These are phyloP conservation scores for Lecanicillium sp. DNA, from an alignment of 2,329 filamentous ascomycete species.

Conservation along the genomic window DNA sequence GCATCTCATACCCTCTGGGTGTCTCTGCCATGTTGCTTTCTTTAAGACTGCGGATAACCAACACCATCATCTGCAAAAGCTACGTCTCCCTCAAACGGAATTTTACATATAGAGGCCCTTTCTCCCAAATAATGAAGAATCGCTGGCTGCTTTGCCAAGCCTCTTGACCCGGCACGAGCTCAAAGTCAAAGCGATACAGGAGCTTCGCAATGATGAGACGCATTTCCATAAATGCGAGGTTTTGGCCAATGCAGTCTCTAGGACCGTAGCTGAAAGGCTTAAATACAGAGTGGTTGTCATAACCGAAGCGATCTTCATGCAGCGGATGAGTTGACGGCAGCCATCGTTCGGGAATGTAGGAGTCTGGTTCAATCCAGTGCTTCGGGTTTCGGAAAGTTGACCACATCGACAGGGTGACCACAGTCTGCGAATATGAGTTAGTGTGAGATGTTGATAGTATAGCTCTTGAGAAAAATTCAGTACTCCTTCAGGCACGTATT, in stretches of 20 bases:
- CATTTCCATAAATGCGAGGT: conserved; percentile 37
- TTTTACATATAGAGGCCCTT: conserved; percentile 11
- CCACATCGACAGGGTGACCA: conserved; percentile 34
- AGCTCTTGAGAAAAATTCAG: too few relatives aligned
- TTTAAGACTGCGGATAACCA: too few relatives aligned
- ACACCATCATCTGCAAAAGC: too few relatives aligned
- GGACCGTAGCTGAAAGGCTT: conserved; percentile 31
- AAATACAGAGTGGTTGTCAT: conserved; percentile 27
- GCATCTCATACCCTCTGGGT: too few relatives aligned
- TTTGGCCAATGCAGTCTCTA: conserved; percentile 32
- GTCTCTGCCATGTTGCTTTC: too few relatives aligned
- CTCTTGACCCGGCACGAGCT: conserved; percentile 16
- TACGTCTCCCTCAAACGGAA: not conserved
- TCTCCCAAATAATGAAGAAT: conserved; percentile 13
- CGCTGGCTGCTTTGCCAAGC: conserved; percentile 14
- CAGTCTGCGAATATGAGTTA: conserved; percentile 26
- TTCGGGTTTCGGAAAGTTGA: conserved; percentile 32
- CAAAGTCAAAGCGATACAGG: conserved; percentile 36
- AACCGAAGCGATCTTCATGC: conserved; percentile 25
- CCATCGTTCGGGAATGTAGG: conserved; percentile 41
- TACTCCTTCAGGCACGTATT: conserved; percentile 25
- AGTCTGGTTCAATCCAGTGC: conserved; percentile 35
- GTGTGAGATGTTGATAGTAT: too few relatives aligned
- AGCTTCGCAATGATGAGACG: conserved; percentile 35
- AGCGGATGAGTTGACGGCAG: conserved; percentile 16